Percentiles rank a stretch among this genome's conserved stretches.
phyloP scores from a whole-genome alignment of 257 asterid genomes.

The Penstemon newberryi region DNA sequence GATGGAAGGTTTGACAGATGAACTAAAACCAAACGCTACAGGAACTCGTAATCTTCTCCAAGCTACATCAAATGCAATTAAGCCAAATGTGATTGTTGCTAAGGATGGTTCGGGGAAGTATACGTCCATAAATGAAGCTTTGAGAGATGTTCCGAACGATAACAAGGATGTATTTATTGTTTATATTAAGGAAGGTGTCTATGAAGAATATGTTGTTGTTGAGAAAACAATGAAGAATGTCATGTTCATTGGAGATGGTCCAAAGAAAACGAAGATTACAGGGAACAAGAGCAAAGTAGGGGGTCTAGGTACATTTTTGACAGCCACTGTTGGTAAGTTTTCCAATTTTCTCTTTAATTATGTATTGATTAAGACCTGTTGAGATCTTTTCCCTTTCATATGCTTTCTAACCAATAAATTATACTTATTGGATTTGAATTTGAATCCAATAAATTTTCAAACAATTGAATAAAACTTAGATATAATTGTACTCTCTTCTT shows the following conservation, averaged over 20 bases:
- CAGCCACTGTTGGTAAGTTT: slow-evolving; percentile 45
- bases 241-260: slow-evolving; percentile 44
- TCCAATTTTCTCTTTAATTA: no score
- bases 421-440: no score
- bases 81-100: neutral
- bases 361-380: no score
- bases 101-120: slow-evolving; percentile 35
- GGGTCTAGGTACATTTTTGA: slow-evolving; percentile 34
- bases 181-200: slow-evolving; percentile 39
- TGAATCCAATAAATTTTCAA: no score
- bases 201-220: slow-evolving; percentile 31
- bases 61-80: no score
- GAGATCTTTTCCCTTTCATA: no score
- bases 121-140: slow-evolving; percentile 30
- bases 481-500: no score
- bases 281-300: slow-evolving; percentile 34
- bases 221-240: slow-evolving; percentile 25
- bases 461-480: no score
- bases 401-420: no score
- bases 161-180: slow-evolving; percentile 31
- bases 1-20: no score
- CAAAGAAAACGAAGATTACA: slow-evolving; percentile 41
- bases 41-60: no score
- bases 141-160: slow-evolving; percentile 19
- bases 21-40: no score